Conservation (phyloP, 2,329 filamentous ascomycete genomes). For the Colletotrichum magnum region DNA sequence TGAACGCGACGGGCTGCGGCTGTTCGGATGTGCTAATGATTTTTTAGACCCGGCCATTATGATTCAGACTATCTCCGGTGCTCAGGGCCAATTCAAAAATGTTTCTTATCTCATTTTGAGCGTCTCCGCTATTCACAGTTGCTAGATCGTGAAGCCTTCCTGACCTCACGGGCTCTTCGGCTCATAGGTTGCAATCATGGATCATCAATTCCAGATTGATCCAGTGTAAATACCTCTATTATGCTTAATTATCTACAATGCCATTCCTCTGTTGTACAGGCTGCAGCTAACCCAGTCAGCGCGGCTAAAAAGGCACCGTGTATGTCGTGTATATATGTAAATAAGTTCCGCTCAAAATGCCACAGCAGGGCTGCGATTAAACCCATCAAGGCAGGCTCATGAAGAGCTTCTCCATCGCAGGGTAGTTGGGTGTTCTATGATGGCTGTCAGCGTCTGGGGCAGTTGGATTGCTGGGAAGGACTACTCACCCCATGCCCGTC, state of each 20-base stretch:
- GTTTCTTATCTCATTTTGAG: too few relatives aligned
- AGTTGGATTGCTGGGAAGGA: not conserved
- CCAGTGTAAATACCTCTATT: slow-evolving; percentile 35
- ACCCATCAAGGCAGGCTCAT: slow-evolving; percentile 36
- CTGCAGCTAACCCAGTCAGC: slow-evolving; percentile 17
- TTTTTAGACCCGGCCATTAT: not conserved
- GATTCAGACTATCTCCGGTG: not conserved
- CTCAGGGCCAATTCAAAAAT: not conserved
- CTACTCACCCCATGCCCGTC: slow-evolving; percentile 37
- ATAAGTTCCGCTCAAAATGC: slow-evolving; percentile 16
- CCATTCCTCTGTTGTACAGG: slow-evolving; percentile 11
- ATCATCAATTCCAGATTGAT: not conserved
- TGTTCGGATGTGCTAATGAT: slow-evolving; percentile 8
- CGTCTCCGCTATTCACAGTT: not conserved
- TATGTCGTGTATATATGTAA: slow-evolving; percentile 7
- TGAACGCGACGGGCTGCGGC: not conserved
- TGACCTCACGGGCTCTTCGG: not conserved
- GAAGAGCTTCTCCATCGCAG: slow-evolving; percentile 40
- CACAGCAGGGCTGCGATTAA: slow-evolving; percentile 7
- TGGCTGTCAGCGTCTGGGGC: not conserved
- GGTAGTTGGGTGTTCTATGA: slow-evolving; percentile 40
- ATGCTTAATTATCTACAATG: slow-evolving; percentile 37
- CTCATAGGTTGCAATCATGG: too few relatives aligned
- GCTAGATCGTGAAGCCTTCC: not conserved
- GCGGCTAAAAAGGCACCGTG: slow-evolving; percentile 12